Evolutionary conservation across 768 basidiomycete species (phyloP).

Genomic region (Lepiota venenata): DNA sequence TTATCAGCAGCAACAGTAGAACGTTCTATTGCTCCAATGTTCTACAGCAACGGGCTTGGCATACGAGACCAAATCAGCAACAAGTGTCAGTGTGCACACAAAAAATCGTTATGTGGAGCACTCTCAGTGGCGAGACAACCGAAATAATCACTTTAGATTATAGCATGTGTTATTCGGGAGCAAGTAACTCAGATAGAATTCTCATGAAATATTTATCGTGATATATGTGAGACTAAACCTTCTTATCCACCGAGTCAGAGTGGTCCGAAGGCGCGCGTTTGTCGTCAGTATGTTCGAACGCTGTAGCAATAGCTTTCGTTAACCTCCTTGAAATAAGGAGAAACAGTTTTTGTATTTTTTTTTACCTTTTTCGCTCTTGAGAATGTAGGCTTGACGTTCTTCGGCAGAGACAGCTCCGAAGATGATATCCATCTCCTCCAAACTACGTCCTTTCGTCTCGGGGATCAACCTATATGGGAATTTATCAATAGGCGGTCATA

Average conservation of each 20-base stretch:
- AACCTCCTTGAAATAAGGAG: neutral
- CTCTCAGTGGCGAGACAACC: neutral
- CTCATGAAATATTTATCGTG: neutral
- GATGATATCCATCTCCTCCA: slow-evolving; percentile 53
- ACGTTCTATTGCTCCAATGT: too few relatives aligned
- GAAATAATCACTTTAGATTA: neutral
- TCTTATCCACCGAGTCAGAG: slow-evolving; percentile 12
- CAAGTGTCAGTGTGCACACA: too few relatives aligned
- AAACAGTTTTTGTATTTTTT: too few relatives aligned
- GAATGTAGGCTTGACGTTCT: slow-evolving; percentile 50
- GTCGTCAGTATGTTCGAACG: slow-evolving; percentile 11
- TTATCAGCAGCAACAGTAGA: too few relatives aligned
- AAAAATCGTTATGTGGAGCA: neutral
- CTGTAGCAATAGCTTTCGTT: neutral
- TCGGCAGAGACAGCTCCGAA: slow-evolving; percentile 57
- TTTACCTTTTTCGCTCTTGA: slow-evolving; percentile 34
- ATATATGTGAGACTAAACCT: slow-evolving; percentile 1
- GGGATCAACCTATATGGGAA: slow-evolving; percentile 43
- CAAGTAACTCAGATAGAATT: neutral
- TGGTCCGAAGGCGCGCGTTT: neutral
- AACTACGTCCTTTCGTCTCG: slow-evolving; percentile 56
- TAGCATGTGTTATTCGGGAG: neutral
- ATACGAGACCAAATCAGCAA: too few relatives aligned
- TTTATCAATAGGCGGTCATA: neutral
- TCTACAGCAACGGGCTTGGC: too few relatives aligned